A percentile compares a stretch with the other conserved stretches of the same genome.
These are phyloP conservation scores for Podospora tetraspora DNA, from an alignment of 495 filamentous ascomycete species.

Conservation along the genomic window DNA sequence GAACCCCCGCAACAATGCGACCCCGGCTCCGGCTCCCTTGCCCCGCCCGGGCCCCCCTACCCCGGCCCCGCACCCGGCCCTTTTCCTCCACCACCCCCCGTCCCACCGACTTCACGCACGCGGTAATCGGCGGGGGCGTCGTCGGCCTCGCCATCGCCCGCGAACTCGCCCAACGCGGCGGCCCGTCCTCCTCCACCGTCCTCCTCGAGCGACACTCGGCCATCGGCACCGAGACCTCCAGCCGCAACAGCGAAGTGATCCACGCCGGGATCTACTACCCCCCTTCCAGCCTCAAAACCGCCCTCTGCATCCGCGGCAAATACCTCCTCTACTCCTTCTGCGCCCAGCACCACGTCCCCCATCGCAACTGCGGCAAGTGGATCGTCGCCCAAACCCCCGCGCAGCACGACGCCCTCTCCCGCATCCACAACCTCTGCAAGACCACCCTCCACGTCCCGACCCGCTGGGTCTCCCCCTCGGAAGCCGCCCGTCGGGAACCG, in stretches of 20 bases:
- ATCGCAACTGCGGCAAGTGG: conserved; percentile 83
- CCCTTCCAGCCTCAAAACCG: conserved; percentile 67
- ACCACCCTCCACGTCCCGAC: conserved; percentile 63
- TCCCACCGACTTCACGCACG: conserved; percentile 76
- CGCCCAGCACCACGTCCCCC: conserved; percentile 56
- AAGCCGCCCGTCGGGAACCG: conserved; percentile 64
- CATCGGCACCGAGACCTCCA: conserved; percentile 86
- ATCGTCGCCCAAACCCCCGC: conserved; percentile 76
- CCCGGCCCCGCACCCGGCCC: conserved; percentile 1
- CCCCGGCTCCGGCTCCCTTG: neutral
- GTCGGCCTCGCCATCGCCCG: conserved; percentile 87
- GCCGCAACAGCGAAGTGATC: conserved; percentile 93
- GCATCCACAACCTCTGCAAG: conserved; percentile 60
- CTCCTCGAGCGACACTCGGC: conserved; percentile 74
- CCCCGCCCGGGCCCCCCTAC: neutral
- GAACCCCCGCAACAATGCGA: neutral
- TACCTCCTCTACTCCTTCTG: conserved; percentile 77
- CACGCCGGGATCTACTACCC: conserved; percentile 96
- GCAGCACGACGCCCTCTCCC: conserved; percentile 61
- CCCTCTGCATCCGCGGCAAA: conserved; percentile 72
- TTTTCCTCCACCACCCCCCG: conserved; percentile 30
- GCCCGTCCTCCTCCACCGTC: conserved; percentile 52
- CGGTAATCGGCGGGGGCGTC: conserved; percentile 82
- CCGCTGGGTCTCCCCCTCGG: conserved; percentile 55
- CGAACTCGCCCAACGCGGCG: conserved; percentile 57